Base-by-base conservation (phyloP, 2,329 filamentous ascomycete genomes). In the Akanthomyces muscarius region DNA sequence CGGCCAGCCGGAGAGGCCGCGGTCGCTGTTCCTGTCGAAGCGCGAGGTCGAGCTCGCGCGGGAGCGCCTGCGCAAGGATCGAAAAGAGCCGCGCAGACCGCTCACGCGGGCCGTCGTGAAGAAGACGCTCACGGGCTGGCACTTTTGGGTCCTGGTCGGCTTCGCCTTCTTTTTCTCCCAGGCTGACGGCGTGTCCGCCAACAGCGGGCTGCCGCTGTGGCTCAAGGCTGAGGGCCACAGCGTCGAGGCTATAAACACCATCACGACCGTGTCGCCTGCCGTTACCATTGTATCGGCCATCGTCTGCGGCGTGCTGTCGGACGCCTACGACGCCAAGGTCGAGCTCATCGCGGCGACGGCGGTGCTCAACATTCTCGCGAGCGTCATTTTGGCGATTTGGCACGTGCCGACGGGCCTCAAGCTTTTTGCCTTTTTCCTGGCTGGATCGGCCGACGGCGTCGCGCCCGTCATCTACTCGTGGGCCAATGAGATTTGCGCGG, bases 221-320 rank as follows among this genome's bases (percentile, higher is more conserved):
- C 69, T 73, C 48, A 73, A 75, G 69, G 72, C 28, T 68, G 78
- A 60, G 48, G 63, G 63, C 30, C 77, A 68, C 63, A 68, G 62
- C 65, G 71, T 68, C 64, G 71, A 64, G 48, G 75, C 83, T 23
- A 83, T 85, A 63, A 84, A 83, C 63, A 80, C 77, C 28, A 80
- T 81, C 59, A 79, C 80, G 0, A 81, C 79, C 0, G 75, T 76
- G 0, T 77, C 71, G 11, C 74, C 70, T 11, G 72, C 69, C 1
- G 62, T 73, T 0, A 71, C 74, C 36, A 66, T 85, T 0, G 72
- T 83, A 10, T 78, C 78, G 2, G 84, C 83, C 0, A 71, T 87
- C 0, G 68, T 77, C 3, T 85, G 83, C 65, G 84, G 82, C 2
- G 84, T 82, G 79, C 75, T 77, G 4, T 84, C 81, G 3, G 84